Evolutionary conservation across 2,329 filamentous ascomycete genomes (phyloP).

Genomic region (Fusarium sp.): DNA sequence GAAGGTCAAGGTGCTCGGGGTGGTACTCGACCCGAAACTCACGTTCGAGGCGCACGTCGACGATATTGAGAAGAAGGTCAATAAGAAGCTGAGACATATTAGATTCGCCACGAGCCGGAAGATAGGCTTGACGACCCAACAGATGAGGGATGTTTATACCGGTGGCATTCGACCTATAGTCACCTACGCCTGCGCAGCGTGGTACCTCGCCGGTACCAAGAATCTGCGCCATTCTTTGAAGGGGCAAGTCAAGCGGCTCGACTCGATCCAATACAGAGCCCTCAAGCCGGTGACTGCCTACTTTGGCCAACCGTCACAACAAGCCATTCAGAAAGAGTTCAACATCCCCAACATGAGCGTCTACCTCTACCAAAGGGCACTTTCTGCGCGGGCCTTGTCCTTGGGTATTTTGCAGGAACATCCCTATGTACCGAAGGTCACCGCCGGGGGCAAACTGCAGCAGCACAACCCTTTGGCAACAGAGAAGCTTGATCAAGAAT

Average conservation of each 20-base stretch:
- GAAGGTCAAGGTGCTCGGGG: slow-evolving; percentile 1
- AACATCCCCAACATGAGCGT: slow-evolving; percentile 7
- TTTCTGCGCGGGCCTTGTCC: background rate
- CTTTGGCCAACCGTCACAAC: background rate
- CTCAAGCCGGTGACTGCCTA: slow-evolving; percentile 11
- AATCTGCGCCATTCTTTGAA: background rate
- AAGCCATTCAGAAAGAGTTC: slow-evolving; percentile 18
- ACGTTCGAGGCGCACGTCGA: background rate
- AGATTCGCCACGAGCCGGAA: background rate
- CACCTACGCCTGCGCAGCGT: slow-evolving; percentile 18
- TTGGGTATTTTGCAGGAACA: background rate
- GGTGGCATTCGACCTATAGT: slow-evolving; percentile 12
- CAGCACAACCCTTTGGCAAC: too few relatives aligned
- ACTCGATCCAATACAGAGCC: slow-evolving; percentile 11
- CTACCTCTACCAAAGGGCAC: background rate
- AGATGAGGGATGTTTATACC: slow-evolving; percentile 6
- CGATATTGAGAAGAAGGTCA: background rate
- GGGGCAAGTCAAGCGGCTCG: background rate
- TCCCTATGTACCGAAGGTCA: background rate
- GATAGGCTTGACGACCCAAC: background rate
- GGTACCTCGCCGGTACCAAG: background rate
- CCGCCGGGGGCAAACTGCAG: too few relatives aligned
- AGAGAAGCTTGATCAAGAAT: background rate
- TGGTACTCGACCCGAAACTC: background rate
- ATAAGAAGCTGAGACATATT: background rate